phyloP scores from a whole-genome alignment of 2,329 filamentous ascomycete species.

The Exophiala oligosperma region DNA sequence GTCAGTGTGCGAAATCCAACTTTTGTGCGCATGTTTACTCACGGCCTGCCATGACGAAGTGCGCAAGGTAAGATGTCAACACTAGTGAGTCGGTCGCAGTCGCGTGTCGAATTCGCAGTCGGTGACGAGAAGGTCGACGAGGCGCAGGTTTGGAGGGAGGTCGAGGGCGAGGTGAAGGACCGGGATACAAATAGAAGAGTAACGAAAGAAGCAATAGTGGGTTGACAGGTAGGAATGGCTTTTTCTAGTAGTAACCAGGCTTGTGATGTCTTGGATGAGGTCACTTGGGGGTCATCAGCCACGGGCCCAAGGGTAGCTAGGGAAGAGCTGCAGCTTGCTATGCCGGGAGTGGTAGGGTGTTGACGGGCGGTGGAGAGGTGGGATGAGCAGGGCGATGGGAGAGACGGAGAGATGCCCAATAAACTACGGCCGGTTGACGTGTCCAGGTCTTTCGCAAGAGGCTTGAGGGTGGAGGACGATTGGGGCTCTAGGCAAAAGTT shows the following conservation, averaged over 20 bases:
- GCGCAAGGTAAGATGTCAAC: neutral
- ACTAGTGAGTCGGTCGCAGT: neutral
- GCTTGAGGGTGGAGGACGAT: neutral
- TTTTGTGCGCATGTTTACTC: conserved; percentile 19
- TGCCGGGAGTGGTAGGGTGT: neutral
- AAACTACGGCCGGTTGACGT: neutral
- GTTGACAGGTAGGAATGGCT: conserved; percentile 1
- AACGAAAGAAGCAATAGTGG: conserved; percentile 5
- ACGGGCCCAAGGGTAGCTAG: conserved; percentile 1
- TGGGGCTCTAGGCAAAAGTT: neutral
- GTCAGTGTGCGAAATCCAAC: neutral
- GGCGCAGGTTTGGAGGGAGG: neutral
- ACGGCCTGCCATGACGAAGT: conserved; percentile 33
- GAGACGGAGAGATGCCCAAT: neutral
- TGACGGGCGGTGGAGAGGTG: neutral
- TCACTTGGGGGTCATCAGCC: conserved; percentile 7
- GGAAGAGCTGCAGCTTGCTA: neutral
- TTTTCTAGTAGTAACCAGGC: conserved; percentile 7
- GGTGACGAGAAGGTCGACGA: neutral
- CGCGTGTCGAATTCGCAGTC: neutral
- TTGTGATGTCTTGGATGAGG: conserved; percentile 20
- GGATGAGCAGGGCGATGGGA: neutral
- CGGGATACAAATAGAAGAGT: conserved; percentile 1
- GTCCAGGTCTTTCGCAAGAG: too few relatives aligned
- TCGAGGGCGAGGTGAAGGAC: neutral